Evolutionary conservation across 306 rosid species (phyloP).

Genomic region (Sophora flavescens): DNA sequence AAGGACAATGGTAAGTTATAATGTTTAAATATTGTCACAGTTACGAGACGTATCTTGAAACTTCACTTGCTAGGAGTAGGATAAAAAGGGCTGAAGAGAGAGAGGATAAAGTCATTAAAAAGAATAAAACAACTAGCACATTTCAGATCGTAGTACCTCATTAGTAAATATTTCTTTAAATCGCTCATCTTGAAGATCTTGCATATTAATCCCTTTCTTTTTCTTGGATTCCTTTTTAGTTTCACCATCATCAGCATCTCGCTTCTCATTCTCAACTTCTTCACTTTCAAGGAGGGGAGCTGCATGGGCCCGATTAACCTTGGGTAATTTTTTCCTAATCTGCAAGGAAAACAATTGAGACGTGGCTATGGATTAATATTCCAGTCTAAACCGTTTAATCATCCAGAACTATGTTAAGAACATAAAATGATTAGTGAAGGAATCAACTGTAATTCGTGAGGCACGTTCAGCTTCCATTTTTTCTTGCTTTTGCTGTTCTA

Average conservation of each 20-base stretch:
- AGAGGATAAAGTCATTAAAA: slow-evolving; percentile 10
- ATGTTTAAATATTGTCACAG: not conserved
- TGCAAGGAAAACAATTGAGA: slow-evolving; percentile 55
- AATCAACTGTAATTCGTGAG: slow-evolving; percentile 76
- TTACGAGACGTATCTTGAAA: not conserved
- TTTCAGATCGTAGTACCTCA: slow-evolving; percentile 61
- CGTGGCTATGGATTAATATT: slow-evolving; percentile 36
- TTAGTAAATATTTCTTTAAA: slow-evolving; percentile 66
- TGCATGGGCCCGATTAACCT: slow-evolving; percentile 76
- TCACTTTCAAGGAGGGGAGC: slow-evolving; percentile 69
- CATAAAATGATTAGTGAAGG: slow-evolving; percentile 17
- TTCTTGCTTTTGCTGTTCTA: slow-evolving; percentile 71
- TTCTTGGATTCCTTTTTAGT: slow-evolving; percentile 73
- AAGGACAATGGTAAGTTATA: not conserved
- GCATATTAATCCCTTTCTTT: slow-evolving; percentile 65
- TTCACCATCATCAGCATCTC: slow-evolving; percentile 59
- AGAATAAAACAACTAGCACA: slow-evolving; percentile 11
- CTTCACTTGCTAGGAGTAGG: not conserved
- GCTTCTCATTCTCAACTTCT: slow-evolving; percentile 64
- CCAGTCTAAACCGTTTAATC: slow-evolving; percentile 31
- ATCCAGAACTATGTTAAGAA: slow-evolving; percentile 19
- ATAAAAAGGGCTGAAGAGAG: not conserved
- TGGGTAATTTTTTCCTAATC: slow-evolving; percentile 83
- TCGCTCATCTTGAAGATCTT: slow-evolving; percentile 79
- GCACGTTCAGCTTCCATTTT: slow-evolving; percentile 81